These are phyloP conservation scores for Eucalyptus paniculata DNA, from an alignment of 345 rosid species.

Conservation along the genomic window DNA sequence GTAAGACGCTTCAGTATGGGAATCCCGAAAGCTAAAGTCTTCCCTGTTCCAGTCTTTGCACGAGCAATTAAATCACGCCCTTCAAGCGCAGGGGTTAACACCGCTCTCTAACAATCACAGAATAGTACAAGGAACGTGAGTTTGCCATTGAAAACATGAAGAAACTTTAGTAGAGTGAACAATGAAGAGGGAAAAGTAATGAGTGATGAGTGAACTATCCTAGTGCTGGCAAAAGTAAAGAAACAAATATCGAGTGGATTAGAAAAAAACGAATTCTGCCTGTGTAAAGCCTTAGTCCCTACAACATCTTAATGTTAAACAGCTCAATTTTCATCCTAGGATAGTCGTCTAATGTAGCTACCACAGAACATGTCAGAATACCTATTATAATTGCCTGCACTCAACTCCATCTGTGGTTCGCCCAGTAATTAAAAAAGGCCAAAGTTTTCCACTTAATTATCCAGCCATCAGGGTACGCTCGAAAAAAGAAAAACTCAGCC, in stretches of 20 bases:
- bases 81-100: slow-evolving; percentile 71
- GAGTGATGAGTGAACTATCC: background rate
- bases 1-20: slow-evolving; percentile 80
- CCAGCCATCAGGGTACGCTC: background rate
- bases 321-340: background rate
- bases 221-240: background rate
- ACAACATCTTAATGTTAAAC: background rate
- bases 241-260: background rate
- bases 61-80: slow-evolving; percentile 92
- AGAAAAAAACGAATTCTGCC: background rate
- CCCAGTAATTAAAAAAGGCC: background rate
- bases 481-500: background rate
- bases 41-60: slow-evolving; percentile 99
- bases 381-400: background rate
- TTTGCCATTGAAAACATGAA: background rate
- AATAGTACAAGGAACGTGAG: background rate
- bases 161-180: background rate
- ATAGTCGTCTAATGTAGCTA: background rate
- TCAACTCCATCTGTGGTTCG: background rate
- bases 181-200: background rate
- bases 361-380: background rate
- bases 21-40: slow-evolving; percentile 94
- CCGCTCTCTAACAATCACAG: slow-evolving; percentile 54
- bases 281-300: background rate
- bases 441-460: background rate